Base-by-base conservation (phyloP, 2,329 filamentous ascomycete species). In the Diatrype stigma region DNA sequence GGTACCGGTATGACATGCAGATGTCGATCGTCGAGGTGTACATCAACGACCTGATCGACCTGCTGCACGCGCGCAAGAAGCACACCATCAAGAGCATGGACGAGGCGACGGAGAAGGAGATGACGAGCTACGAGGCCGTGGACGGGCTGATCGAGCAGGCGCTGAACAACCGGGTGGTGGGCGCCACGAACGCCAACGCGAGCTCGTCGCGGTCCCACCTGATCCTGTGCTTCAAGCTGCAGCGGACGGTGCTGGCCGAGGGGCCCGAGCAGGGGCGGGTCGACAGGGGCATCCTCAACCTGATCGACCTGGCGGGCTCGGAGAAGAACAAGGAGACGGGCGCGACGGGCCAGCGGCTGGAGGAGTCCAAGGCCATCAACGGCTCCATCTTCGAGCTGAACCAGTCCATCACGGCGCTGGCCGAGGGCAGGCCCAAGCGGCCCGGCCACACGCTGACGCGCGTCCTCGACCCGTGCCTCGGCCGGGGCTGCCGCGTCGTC, bases 1-100 rank as follows among this genome's bases (percentile, higher is more conserved):
- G 96, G 68, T 93, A 90, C 19, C 96, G 91, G 90, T 79, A 77
- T 22, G 86, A 79, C 0, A 94, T 97, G 84, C 87, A 93, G 65
- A 94, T 93, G 6, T 91, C 85, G 47, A 97, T 97, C 63, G 85
- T 97, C 23, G 94, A 99, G 66, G 92, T 97, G 7, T 97, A 99
- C 80, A 96, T 96, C 53, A 92, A 97, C 66, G 91, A 95, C 54
- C 79, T 97, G 56, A 90, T 96, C 65, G 92, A 96, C 67, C 73
- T 97, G 17, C 78, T 96, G 1, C 64, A 73, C 28, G 77, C 89
- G 46, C 82, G 84, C 57, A 89, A 86, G 71, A 46, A 49, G 46
- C 46, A 51, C 48, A 47, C 34, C 12, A 47, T 35, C 2, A 35
- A 26, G 32, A 37, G 23, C 19, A 93, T 96, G 62, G 92, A 96